Base-by-base conservation (phyloP, 208 protist species). In the Crithidia expoeki region DNA sequence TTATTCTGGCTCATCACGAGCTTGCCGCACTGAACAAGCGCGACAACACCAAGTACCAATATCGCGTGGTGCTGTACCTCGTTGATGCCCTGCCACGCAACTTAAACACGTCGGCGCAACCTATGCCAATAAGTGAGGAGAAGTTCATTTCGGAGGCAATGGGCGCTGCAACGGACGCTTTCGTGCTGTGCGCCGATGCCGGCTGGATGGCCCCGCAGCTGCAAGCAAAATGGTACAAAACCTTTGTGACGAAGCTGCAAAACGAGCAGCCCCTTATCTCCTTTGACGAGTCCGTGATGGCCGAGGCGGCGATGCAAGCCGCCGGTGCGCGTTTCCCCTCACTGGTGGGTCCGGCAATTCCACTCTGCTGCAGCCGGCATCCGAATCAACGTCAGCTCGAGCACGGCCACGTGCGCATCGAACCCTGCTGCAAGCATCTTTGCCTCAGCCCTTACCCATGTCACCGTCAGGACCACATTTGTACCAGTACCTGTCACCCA, bases 341-440 rank as follows among this genome's bases (percentile, higher is more conserved):
- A 3, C 70, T 96, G 23, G 78, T 91, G 5, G 89, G 89, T 28
- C 61, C 73, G 9, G 68, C 73, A 16, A 73, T 96, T 42, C 89
- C 92, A 0, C 71, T 96, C 4, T 96, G 89, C 70, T 96, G 92
- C 69, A 70, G 79, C 34, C 64, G 55, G 11, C 92, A 96, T 76
- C 80, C 83, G 12, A 73, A 84, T n/a, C 86, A 94, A 71, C 79
- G 81, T 12, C 89, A 92, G 68, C 57, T 94, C 12, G 85, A 82
- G 47, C 74, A 91, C 53, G 92, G 86, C 40, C 38, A 88, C 14
- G 33, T 52, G 12, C 68, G 75, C 32, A 84, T 92, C 5, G 58
- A 74, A 23, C 42, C 81, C 1, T 58, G 38, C 11, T 96, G 92
- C 76, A 76, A 75, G 52, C 84, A 80, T 5, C 62, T 88, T 6